Conservation (phyloP, 306 rosid species). For the Mimosa pudica region DNA sequence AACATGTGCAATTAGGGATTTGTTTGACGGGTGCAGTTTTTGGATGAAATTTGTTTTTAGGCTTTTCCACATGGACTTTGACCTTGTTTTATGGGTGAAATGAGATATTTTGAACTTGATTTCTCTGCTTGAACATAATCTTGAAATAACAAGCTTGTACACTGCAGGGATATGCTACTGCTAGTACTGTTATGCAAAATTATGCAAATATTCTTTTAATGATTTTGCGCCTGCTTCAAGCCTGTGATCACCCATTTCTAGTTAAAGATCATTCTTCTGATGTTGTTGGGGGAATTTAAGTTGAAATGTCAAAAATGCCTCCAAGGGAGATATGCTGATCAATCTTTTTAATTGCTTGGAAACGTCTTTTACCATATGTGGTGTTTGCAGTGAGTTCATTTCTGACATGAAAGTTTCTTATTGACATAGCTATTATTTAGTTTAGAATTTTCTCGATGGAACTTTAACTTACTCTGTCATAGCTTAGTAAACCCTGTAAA, state of each 20-base stretch:
- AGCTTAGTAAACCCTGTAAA: conserved; percentile 13
- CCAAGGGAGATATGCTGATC: conserved; percentile 65
- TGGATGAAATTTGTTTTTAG: too few species aligned
- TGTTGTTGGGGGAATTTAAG: conserved; percentile 66
- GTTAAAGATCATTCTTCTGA: conserved; percentile 75
- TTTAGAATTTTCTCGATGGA: conserved; percentile 14
- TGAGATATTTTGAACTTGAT: background rate
- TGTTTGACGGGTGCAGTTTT: too few species aligned
- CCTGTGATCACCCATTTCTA: conserved; percentile 95
- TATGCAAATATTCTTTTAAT: conserved; percentile 95
- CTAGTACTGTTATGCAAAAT: conserved; percentile 96
- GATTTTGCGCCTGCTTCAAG: conserved; percentile 98
- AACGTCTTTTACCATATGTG: conserved; percentile 67
- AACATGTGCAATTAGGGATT: too few species aligned
- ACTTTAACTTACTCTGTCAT: conserved; percentile 16
- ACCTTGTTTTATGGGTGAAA: background rate
- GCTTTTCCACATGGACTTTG: conserved; percentile 9
- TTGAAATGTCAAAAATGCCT: conserved; percentile 70
- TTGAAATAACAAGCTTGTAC: conserved; percentile 34
- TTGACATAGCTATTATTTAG: conserved; percentile 18
- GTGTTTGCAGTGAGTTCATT: conserved; percentile 77
- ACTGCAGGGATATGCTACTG: conserved; percentile 97
- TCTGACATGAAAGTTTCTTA: conserved; percentile 6
- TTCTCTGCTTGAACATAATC: background rate
- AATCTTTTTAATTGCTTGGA: conserved; percentile 68